Percentiles rank a stretch among this genome's conserved stretches.
Conservation (phyloP, 2,329 filamentous ascomycete species). For the Exophiala sp. region DNA sequence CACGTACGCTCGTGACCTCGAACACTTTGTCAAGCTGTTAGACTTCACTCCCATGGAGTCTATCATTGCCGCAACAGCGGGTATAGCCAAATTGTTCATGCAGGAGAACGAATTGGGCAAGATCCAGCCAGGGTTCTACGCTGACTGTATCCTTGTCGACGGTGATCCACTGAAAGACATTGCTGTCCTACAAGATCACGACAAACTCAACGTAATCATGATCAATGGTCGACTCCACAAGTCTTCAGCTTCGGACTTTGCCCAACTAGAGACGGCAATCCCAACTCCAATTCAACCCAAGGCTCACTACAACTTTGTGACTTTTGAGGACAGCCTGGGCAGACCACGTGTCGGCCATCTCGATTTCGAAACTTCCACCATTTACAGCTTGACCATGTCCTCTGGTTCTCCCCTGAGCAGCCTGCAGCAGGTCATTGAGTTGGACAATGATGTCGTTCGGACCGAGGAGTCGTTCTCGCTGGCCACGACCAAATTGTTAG, state of each 20-base stretch:
- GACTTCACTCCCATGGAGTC: conserved; percentile 45
- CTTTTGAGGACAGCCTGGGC: background rate
- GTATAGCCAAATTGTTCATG: conserved; percentile 43
- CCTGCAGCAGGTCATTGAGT: conserved; percentile 50
- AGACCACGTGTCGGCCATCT: conserved; percentile 41
- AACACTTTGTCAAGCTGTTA: conserved; percentile 46
- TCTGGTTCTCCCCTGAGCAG: conserved; percentile 47
- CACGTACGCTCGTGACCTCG: conserved; percentile 47
- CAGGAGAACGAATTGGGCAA: conserved; percentile 39
- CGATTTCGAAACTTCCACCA: conserved; percentile 34
- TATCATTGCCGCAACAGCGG: conserved; percentile 44
- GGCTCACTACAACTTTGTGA: conserved; percentile 3
- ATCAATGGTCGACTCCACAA: conserved; percentile 50
- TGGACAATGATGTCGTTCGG: too few relatives aligned
- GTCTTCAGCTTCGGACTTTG: conserved; percentile 21
- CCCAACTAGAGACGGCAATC: too few relatives aligned
- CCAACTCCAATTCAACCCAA: background rate
- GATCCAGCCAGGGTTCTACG: conserved; percentile 42
- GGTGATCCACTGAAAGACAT: conserved; percentile 46
- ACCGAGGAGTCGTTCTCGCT: background rate
- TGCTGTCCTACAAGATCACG: conserved; percentile 41
- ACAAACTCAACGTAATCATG: conserved; percentile 44
- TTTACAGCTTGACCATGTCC: conserved; percentile 45
- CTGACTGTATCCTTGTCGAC: conserved; percentile 46
- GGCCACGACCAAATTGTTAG: conserved; percentile 32